Evolutionary conservation across 1,139 yeast species (phyloP), one percentile per base, ranked within the genome.

Genomic region (Diutina mesorugosa): DNA sequence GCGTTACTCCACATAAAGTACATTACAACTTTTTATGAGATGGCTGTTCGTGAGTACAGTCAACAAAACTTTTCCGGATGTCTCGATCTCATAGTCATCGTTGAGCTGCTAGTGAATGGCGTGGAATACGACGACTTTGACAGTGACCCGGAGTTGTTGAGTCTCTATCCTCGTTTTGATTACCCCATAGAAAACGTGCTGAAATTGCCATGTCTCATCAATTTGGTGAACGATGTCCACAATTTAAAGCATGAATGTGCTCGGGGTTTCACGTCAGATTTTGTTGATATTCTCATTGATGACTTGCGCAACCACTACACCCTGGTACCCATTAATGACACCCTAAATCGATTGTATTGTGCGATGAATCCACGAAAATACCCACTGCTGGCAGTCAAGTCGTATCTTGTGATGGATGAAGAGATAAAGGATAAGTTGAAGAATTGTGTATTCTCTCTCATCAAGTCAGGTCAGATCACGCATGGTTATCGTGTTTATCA

Each of bases 401-500:
- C 61, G 5, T 82, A 77, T 62, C 69, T 69, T 47, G 62, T 60
- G 1, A 63, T 83, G 6, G 64, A 67, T 8, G 70, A 71, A 0
- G 65, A 63, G 0, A 70, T 77, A 50, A 77, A 79, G 60, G 60
- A 60, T 0, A 66, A 72, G 29, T 67, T 89, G 6, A 70, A 70
- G 8, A 74, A 69, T 1, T 77, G 74, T 56, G 73, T 89, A 32
- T 67, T 69, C 26, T 86, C 87, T 52, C 72, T 90, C 51, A 72
- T 80, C 10, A 79, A 83, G 60, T 81, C 91, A 48, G 86, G 84
- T 45, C 83, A 81, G 62, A 69, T 90, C 52, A 76, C 81, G 2
- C 74, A 80, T 28, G 90, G 95, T 0, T 85, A 85, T 63, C 74
- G 77, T 46, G 65, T 74, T 8, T 90, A 87, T 67, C 89, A 86